A percentile compares a stretch with the other conserved stretches of the same genome.
These are phyloP conservation scores for Opeltia flavorubescens DNA, from an alignment of 495 filamentous ascomycete species.

Conservation along the genomic window DNA sequence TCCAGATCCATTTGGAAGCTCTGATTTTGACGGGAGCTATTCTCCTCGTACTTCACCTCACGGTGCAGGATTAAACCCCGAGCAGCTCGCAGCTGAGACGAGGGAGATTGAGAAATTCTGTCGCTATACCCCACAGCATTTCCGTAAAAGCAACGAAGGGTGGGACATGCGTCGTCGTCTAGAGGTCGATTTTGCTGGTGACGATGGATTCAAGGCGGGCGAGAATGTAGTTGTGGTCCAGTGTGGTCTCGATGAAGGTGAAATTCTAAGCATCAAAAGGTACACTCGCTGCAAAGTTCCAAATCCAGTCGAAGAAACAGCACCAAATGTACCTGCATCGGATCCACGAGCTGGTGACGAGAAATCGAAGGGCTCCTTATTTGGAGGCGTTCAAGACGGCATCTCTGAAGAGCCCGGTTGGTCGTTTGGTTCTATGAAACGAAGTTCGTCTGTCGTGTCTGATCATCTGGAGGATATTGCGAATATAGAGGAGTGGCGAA, in stretches of 20 bases:
- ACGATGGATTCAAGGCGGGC: slow-evolving; percentile 56
- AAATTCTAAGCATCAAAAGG: slow-evolving; percentile 34
- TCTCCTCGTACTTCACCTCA: slow-evolving; percentile 56
- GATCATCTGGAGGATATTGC: slow-evolving; percentile 3
- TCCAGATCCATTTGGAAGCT: slow-evolving; percentile 52
- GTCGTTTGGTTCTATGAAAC: slow-evolving; percentile 6
- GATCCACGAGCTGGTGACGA: slow-evolving; percentile 20
- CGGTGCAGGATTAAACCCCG: slow-evolving; percentile 52
- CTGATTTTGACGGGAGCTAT: slow-evolving; percentile 48
- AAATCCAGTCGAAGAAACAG: slow-evolving; percentile 6
- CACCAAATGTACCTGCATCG: slow-evolving; percentile 20
- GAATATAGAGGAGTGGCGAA: slow-evolving; percentile 43
- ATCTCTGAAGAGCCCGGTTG: slow-evolving; percentile 2
- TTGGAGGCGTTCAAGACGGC: background rate
- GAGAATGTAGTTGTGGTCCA: slow-evolving; percentile 63
- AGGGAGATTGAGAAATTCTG: slow-evolving; percentile 68
- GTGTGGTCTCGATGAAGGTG: slow-evolving; percentile 48
- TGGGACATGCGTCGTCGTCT: slow-evolving; percentile 89
- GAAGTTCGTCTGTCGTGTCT: slow-evolving; percentile 1
- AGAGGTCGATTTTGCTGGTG: slow-evolving; percentile 78
- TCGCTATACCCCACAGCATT: slow-evolving; percentile 59
- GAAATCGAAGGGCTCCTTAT: background rate
- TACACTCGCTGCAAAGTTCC: slow-evolving; percentile 31
- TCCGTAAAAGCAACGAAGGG: slow-evolving; percentile 60
- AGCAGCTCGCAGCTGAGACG: slow-evolving; percentile 61